Evolutionary conservation across 345 rosid species (phyloP).

Genomic region (Populus davidiana): DNA sequence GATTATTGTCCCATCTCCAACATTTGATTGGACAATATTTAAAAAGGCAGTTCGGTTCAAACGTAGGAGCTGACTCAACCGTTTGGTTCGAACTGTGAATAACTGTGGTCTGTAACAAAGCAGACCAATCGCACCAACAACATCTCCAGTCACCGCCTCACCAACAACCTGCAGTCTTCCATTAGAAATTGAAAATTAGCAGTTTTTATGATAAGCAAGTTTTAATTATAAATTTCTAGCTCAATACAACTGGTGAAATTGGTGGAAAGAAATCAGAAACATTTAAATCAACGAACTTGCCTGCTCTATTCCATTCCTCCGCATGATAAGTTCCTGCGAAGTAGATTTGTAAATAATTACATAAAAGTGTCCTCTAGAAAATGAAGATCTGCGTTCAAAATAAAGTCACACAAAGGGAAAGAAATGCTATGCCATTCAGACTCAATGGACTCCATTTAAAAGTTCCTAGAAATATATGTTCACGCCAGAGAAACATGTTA

Average conservation of each 20-base stretch:
- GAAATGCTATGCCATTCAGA: not conserved
- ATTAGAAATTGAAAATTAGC: constrained; percentile 4
- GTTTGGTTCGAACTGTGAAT: constrained; percentile 77
- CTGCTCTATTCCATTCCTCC: constrained; percentile 60
- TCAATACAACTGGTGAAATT: not conserved
- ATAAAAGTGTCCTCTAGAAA: constrained; percentile 1
- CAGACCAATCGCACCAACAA: constrained; percentile 77
- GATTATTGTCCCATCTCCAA: constrained; percentile 86
- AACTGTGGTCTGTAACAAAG: constrained; percentile 87
- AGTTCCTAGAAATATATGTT: not conserved
- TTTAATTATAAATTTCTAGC: not conserved
- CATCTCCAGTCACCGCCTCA: constrained; percentile 65
- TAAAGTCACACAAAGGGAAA: not conserved
- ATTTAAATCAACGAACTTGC: constrained; percentile 31
- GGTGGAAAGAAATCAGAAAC: constrained; percentile 4
- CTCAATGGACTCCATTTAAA: not conserved
- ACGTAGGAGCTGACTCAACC: constrained; percentile 83
- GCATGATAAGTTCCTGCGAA: constrained; percentile 61
- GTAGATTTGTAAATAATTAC: constrained; percentile 15
- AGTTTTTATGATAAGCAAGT: not conserved
- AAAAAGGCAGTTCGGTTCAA: constrained; percentile 70
- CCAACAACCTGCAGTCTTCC: constrained; percentile 48
- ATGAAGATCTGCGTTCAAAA: not conserved
- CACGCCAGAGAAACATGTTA: not conserved
- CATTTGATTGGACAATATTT: constrained; percentile 72